Conservation (phyloP, 331 rosid species). For the Acacia pycnantha region DNA sequence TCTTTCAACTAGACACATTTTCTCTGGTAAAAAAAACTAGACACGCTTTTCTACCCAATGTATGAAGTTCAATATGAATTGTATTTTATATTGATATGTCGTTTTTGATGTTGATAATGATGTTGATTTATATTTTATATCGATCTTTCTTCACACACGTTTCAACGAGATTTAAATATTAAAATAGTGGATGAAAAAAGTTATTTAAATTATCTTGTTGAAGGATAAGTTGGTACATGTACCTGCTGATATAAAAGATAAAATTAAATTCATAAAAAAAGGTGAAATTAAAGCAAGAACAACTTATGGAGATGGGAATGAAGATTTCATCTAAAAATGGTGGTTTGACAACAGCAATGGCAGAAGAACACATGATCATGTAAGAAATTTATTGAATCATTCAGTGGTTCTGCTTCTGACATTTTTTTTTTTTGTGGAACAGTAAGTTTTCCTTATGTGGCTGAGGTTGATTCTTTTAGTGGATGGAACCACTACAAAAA, state of each 20-base stretch:
- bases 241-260: not conserved
- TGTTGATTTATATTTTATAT: not conserved
- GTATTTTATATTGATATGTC: not conserved
- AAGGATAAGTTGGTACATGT: not conserved
- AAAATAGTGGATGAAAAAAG: not conserved
- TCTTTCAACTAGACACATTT: not conserved
- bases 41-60: not conserved
- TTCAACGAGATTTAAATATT: not conserved
- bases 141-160: not conserved
- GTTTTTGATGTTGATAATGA: too few relatives aligned
- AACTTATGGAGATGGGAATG: not conserved
- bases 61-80: not conserved
- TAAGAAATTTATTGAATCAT: not conserved
- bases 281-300: not conserved
- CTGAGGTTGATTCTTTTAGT: not conserved
- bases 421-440: not conserved
- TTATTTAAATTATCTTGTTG: not conserved
- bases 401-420: not conserved
- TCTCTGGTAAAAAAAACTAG: not conserved
- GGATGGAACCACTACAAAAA: conserved; percentile 10
- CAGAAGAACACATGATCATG: not conserved
- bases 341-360: not conserved
- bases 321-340: not conserved
- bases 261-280: not conserved
- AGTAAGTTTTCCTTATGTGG: not conserved